phyloP scores from a whole-genome alignment of 176 grass and related monocot species.

The Melocanna baccifera region DNA sequence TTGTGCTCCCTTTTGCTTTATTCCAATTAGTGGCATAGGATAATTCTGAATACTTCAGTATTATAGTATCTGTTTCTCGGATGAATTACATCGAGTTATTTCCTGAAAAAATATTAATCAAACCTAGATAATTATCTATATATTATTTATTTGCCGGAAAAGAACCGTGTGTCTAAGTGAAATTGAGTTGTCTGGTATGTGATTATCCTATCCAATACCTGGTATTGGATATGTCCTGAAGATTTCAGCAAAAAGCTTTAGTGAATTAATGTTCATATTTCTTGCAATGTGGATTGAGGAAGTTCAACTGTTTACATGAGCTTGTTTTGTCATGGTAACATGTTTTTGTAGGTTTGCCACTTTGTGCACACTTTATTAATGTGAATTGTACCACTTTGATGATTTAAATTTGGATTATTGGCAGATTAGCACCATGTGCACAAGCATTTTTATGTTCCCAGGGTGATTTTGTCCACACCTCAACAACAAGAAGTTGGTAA shows the following conservation, averaged over 20 bases:
- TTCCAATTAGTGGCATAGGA: background rate
- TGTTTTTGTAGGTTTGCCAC: conserved; percentile 2
- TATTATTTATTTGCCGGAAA: background rate
- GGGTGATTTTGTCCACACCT: conserved; percentile 35
- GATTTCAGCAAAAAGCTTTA: background rate
- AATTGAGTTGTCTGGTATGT: background rate
- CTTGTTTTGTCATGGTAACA: background rate
- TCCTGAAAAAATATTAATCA: background rate
- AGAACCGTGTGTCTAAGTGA: background rate
- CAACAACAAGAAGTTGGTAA: conserved; percentile 46
- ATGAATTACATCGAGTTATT: background rate
- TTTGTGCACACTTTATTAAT: conserved; percentile 17
- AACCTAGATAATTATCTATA: background rate
- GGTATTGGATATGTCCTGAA: background rate
- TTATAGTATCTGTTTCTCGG: background rate
- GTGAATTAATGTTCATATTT: background rate
- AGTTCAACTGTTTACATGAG: background rate
- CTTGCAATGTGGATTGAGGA: background rate
- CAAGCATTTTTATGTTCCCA: conserved; percentile 46
- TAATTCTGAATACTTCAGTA: background rate
- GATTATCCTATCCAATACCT: background rate
- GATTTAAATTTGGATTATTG: conserved; percentile 57
- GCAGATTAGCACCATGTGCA: conserved; percentile 54
- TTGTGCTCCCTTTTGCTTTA: background rate
- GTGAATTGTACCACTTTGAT: conserved; percentile 35